Conservation (phyloP, 805 yeast species). For the Hanseniaspora hatyaiensis region DNA sequence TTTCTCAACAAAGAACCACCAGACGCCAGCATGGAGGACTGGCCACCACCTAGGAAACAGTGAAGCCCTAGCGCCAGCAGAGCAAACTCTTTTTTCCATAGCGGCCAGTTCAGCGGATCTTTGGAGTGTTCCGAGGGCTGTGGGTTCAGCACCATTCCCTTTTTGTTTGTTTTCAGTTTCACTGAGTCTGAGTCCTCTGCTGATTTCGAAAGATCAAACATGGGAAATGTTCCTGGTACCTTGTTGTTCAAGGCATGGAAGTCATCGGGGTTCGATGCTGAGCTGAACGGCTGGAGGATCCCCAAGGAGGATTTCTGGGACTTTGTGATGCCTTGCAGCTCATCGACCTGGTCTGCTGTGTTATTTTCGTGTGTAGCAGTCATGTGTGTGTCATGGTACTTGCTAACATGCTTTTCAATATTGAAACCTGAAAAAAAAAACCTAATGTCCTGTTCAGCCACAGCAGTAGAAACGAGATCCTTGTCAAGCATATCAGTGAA, state of each 20-base stretch:
- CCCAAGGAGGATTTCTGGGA: slow-evolving; percentile 11
- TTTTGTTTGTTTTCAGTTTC: slow-evolving; percentile 34
- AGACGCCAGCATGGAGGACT: slow-evolving; percentile 49
- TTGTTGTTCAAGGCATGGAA: slow-evolving; percentile 6
- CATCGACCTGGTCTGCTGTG: no score
- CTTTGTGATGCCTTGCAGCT: background rate
- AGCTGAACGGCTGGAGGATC: slow-evolving; percentile 9
- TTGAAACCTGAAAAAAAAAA: no score
- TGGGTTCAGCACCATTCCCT: slow-evolving; percentile 45
- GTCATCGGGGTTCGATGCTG: background rate
- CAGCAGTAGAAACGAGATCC: no score
- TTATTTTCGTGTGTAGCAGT: no score
- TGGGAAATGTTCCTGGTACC: slow-evolving; percentile 15
- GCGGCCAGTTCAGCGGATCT: slow-evolving; percentile 58
- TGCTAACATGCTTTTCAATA: no score
- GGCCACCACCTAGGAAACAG: slow-evolving; percentile 51
- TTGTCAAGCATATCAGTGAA: no score
- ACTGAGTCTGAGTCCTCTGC: no score
- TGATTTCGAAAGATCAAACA: no score
- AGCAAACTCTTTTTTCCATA: slow-evolving; percentile 46
- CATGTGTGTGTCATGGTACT: no score
- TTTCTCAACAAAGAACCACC: slow-evolving; percentile 35
- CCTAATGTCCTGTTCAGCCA: no score
- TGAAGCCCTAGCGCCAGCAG: slow-evolving; percentile 44
- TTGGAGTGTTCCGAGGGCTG: slow-evolving; percentile 54